Evolutionary conservation across 2,329 filamentous ascomycete species (phyloP), one percentile per base, ranked within the genome.

Genomic region (Neonectria coccinea): DNA sequence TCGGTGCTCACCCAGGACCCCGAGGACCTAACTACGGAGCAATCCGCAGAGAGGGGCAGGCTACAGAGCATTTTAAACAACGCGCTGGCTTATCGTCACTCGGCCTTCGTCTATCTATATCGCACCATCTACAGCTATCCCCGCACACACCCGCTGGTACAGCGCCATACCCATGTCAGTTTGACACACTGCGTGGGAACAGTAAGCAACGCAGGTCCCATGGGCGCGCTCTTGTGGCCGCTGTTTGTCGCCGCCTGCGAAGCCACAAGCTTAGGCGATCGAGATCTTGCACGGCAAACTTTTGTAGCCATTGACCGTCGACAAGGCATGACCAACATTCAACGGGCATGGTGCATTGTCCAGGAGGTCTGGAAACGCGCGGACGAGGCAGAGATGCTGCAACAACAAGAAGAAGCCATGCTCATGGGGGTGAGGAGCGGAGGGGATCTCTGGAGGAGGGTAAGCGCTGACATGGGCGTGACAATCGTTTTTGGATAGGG

Each of bases 281-380:
- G 88, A 16, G 79, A 79, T 6, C 76, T 87, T 18, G 86, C 88
- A 4, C 75, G 80, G 27, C 78, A 79, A 59, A 80, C 85, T 0
- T 90, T 90, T 70, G 74, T 76, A 5, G 84, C 83, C 5, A 80
- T 89, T 9, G 84, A 86, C 62, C 81, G 79, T 57, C 78, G 87
- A 18, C 89, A 90, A 74, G 88, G 88, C 20, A 90, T 90, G 88
- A 84, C 83, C 18, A 91, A 91, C 70, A 90, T 91, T 62, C 83
- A 83, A 66, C 81, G 86, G 65, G 85, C 87, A 4, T 89, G 87
- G 86, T 81, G 81, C 12, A 85, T 91, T 39, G 84, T 89, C 4
- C 81, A 85, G 68, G 88, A 89, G 73, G 84, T 91, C 10, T 91
- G 88, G 87, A 81, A 80, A 59, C 79, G 86, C 59, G 82, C 82